Base-by-base conservation (phyloP, 768 basidiomycete species). In the Saitozyma sp. region DNA sequence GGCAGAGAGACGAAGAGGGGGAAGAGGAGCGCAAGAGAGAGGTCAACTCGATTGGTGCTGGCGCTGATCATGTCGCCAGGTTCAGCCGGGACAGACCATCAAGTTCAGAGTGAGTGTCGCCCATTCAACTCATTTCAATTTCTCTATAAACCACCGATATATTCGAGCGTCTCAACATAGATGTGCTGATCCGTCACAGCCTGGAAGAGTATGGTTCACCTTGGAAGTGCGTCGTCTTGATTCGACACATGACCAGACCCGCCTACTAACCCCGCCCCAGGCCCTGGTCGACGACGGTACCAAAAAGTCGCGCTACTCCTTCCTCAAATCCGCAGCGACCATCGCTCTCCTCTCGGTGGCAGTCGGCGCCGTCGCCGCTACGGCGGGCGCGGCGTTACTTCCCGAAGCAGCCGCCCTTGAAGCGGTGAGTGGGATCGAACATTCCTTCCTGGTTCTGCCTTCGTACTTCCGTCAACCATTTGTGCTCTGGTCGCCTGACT, bases 151-250 rank as follows among this genome's bases (percentile, higher is more conserved):
- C 13, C 7, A 38, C 61, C 56, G 42, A 63, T 40, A 19, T 52
- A 9, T 1, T 41, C 11, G 13, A 41, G 9, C 29, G 9, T 19
- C 9, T 41, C 29, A 1, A 1, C 2, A 17, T 1, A 6, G 2
- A 46, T 37, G 39, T 37, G 17, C 61, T 57, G 11, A 64, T 50
- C 16, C 10, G 4, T 38, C 9, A 29, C 37, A 77, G 75, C 71
- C 75, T 4, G 75, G 75, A 16, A 65, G 67, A 50, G 75, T 77
- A 16, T 77, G 75, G 75, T 77, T 77, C 54, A 73, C 75, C 2
- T 50, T 77, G 0, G 75, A 77, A 48, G 71, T 72, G 37, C 48
- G 67, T 62, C 5, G 10, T 14, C 3, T 50, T n/a, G n/a, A n/a
- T n/a, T n/a, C 16, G 9, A 2, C 10, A 37, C 51, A 40, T 6